phyloP scores from a whole-genome alignment of 768 basidiomycete species.

The Mycena haematopus region DNA sequence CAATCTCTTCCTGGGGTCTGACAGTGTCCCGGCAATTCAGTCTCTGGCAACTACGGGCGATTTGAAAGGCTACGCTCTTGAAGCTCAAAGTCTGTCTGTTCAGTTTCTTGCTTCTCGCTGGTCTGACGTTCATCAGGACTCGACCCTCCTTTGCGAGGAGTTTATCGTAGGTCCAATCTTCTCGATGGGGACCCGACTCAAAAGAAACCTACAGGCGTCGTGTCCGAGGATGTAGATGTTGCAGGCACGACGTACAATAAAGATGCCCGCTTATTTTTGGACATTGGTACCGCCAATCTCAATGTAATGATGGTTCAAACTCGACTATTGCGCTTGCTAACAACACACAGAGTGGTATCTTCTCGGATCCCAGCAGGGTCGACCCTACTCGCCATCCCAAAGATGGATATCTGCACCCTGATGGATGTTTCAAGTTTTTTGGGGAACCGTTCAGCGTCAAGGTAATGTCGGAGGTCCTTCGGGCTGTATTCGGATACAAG shows the following conservation, averaged over 20 bases:
- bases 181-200: not conserved
- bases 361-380: constrained; percentile 53
- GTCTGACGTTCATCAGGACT: constrained; percentile 53
- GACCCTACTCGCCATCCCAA: constrained; percentile 53
- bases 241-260: constrained; percentile 50
- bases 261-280: constrained; percentile 64
- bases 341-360: constrained; percentile 51
- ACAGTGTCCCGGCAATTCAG: constrained; percentile 46
- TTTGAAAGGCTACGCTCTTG: constrained; percentile 65
- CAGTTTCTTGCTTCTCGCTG: not conserved
- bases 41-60: constrained; percentile 42
- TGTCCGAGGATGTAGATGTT: constrained; percentile 51
- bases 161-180: constrained; percentile 55
- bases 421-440: constrained; percentile 53
- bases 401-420: constrained; percentile 51
- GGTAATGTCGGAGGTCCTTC: constrained; percentile 67
- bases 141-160: constrained; percentile 75
- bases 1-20: constrained; percentile 67
- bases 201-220: constrained; percentile 44
- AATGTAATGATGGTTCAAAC: constrained; percentile 48
- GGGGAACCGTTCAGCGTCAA: constrained; percentile 63
- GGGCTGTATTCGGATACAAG: constrained; percentile 62
- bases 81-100: constrained; percentile 58
- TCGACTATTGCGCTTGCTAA: not conserved
- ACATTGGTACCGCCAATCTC: constrained; percentile 60